Evolutionary conservation across 306 rosid species (phyloP), one percentile per base, ranked within the genome.

Genomic region (Ormosia emarginata): DNA sequence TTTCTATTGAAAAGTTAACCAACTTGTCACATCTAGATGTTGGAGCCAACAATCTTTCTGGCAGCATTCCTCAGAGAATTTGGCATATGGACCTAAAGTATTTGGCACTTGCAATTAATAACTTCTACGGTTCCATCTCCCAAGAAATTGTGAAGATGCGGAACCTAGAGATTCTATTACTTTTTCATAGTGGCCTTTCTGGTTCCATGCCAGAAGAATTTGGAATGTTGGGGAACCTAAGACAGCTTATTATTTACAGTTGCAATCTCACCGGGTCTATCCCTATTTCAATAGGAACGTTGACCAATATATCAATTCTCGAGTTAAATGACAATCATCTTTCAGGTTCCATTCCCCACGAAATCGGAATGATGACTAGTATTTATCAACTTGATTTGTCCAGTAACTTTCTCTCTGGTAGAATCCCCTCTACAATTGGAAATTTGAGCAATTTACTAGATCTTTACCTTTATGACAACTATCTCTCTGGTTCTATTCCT

Each of bases 261-360:
- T 36, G 81, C 49, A 50, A 17, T 74, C 72, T 86, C 29, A 44
- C 52, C 0, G 90, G 85, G 6, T 41, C 36, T 47, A 3, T 29
- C 18, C 2, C 7, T 29, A 1, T 2, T 1, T 43, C 47, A 7
- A 43, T 43, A 43, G 47, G 47, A 7, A 43, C 8, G 47, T 43
- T 43, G 11, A 10, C 47, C 47, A 43, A 43, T 43, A 43, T 62
- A 41, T 7, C 46, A 10, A 3, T 7, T 77, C 39, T 64, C 2
- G 49, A 73, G 75, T 1, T 5, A 4, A 29, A 0, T 6, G 0
- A 0, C 0, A 74, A 82, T 47, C 8, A 0, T 2, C 52, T 82
- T 11, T 32, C 36, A 0, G 77, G 81, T 15, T 18, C 56, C 0
- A 80, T 80, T 58, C 83, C 83, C 13, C 43, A 8, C 2, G 65